phyloP scores from a whole-genome alignment of 2,329 filamentous ascomycete species.

The Fusarium floridanum region DNA sequence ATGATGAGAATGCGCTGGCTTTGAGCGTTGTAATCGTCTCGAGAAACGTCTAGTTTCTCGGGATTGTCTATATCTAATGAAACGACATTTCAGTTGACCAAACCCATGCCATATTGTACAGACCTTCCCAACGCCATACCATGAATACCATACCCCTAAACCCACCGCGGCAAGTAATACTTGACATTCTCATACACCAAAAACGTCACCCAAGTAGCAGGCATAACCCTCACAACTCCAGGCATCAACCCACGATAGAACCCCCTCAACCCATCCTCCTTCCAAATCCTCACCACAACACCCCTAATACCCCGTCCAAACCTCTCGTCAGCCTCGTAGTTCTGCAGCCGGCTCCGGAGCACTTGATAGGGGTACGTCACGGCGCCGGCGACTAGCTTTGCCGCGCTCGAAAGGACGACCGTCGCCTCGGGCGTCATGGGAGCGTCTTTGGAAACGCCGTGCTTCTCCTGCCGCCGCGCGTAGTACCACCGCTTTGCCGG shows the following conservation, averaged over 20 bases:
- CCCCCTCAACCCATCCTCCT: constrained; percentile 81
- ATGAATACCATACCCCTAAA: constrained; percentile 18
- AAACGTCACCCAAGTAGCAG: constrained; percentile 96
- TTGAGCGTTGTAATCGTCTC: background rate
- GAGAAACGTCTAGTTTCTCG: background rate
- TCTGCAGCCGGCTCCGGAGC: constrained; percentile 87
- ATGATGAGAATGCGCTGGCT: background rate
- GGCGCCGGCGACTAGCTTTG: constrained; percentile 90
- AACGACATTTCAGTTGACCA: background rate
- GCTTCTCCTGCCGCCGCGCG: constrained; percentile 51
- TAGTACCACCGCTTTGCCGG: constrained; percentile 70
- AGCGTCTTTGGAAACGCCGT: constrained; percentile 25
- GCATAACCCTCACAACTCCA: constrained; percentile 90
- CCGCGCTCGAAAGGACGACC: constrained; percentile 80
- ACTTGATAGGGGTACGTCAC: constrained; percentile 97
- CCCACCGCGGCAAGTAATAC: constrained; percentile 71
- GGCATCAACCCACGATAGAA: constrained; percentile 95
- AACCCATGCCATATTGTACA: background rate
- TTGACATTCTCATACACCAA: constrained; percentile 96
- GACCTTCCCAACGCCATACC: constrained; percentile 7
- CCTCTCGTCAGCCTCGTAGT: constrained; percentile 81
- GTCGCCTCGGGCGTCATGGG: constrained; percentile 79
- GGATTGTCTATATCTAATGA: constrained; percentile 11
- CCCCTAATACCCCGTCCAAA: constrained; percentile 80
- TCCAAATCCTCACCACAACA: constrained; percentile 80